Conservation (phyloP, 768 basidiomycete species). For the Jaapia argillacea region DNA sequence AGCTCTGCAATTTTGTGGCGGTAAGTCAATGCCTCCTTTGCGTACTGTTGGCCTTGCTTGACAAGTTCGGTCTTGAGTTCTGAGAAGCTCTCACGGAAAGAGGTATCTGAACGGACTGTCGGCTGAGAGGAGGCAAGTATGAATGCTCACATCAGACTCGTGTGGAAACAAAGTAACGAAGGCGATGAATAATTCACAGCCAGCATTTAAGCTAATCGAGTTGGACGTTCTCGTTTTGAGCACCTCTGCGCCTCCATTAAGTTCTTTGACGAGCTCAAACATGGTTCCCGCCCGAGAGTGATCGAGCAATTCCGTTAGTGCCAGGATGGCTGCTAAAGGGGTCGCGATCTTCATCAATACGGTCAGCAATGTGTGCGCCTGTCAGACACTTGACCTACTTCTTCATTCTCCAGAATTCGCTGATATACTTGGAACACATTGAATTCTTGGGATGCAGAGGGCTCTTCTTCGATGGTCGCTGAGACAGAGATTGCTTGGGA, state of each 20-base stretch:
- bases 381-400: conserved; percentile 31
- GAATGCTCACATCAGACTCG: conserved; percentile 57
- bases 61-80: conserved; percentile 79
- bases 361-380: conserved; percentile 1
- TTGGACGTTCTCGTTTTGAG: conserved; percentile 59
- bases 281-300: conserved; percentile 83
- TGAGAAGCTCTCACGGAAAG: conserved; percentile 55
- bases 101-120: conserved; percentile 1
- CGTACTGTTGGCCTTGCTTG: conserved; percentile 71
- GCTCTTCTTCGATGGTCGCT: conserved; percentile 1
- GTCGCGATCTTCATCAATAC: conserved; percentile 47
- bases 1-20: conserved; percentile 83
- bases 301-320: conserved; percentile 74
- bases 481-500: too few relatives aligned
- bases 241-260: conserved; percentile 62
- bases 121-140: conserved; percentile 1
- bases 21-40: conserved; percentile 71
- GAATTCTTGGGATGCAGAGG: conserved; percentile 14
- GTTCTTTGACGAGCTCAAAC: conserved; percentile 82
- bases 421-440: conserved; percentile 47
- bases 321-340: conserved; percentile 82
- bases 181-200: conserved; percentile 83
- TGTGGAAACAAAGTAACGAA: conserved; percentile 82
- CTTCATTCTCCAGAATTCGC: conserved; percentile 48
- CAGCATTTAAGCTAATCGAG: conserved; percentile 79